phyloP scores from a whole-genome alignment of 495 filamentous ascomycete species.

The Chaetomium cochliodes region DNA sequence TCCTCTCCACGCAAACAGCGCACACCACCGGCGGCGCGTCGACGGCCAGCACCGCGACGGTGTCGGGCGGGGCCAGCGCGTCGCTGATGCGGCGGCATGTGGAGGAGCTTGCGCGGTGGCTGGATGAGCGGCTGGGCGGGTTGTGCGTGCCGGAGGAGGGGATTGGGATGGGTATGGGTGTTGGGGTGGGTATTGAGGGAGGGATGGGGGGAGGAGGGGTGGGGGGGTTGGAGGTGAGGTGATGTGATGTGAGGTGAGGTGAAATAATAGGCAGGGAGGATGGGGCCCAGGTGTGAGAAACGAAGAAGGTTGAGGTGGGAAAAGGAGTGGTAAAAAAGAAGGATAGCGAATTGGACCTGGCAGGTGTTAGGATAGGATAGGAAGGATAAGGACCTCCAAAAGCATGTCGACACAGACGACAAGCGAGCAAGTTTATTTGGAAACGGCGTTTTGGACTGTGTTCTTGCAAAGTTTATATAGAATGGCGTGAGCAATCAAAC shows the following conservation, averaged over 20 bases:
- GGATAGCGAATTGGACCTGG: neutral
- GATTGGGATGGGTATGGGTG: constrained; percentile 27
- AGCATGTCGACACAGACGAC: neutral
- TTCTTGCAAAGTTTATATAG: neutral
- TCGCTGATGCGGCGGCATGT: constrained; percentile 46
- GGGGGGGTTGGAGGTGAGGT: constrained; percentile 5
- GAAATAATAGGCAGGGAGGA: neutral
- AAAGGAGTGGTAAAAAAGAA: neutral
- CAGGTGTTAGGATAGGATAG: neutral
- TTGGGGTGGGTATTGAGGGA: neutral
- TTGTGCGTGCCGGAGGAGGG: constrained; percentile 47
- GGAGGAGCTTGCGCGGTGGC: constrained; percentile 47
- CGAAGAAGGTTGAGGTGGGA: neutral
- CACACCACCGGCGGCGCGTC: constrained; percentile 21
- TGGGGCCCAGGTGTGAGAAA: no score
- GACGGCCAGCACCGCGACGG: constrained; percentile 14
- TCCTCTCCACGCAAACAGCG: constrained; percentile 31
- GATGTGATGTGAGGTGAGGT: neutral
- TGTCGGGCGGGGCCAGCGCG: constrained; percentile 22
- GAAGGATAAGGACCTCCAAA: neutral
- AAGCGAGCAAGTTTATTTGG: neutral
- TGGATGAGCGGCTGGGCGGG: constrained; percentile 45
- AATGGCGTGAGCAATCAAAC: neutral
- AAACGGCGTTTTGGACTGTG: neutral
- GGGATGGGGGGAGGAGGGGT: neutral